Base-by-base conservation (phyloP, 805 yeast genomes). In the Priceomyces medius region DNA sequence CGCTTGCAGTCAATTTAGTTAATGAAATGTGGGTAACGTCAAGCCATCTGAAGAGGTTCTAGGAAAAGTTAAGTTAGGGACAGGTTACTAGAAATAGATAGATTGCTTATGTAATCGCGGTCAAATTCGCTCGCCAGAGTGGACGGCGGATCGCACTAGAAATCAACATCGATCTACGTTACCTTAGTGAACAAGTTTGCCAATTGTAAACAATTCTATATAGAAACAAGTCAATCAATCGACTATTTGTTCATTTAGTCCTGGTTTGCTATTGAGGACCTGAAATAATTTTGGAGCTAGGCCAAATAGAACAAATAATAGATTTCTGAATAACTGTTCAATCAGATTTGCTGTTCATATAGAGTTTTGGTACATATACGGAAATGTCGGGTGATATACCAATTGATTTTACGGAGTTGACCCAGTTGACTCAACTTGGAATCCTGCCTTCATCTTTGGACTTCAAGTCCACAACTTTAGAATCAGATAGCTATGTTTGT, bases 341-440 rank as follows among this genome's bases (percentile, higher is more conserved):
- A 35, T n/a, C 20, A 19, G 38, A 21, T 35, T 35, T 35, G 38
- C 38, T 35, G 38, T 35, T 35, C 37, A 35, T 10, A 35, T 35
- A 35, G 38, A 35, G 21, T 21, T 20, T 35, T 23, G 38, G 14
- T 35, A 20, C 7, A 35, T n/a, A 17, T 35, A 35, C 10, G 20
- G 18, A 51, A 39, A 55, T 55, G 61, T 48, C 58, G 29, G 48
- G 48, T 41, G 96, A 88, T 62, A 84, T 95, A 54, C 99, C 99
- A 52, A 91, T 91, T 70, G 96, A 91, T 71, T 89, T 91, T 71
- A 90, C 95, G 56, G 98, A 91, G 74, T 83, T 89, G 71, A 80
- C 89, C 56, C 95, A 86, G 74, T 81, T 93, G 68, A 79, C 95
- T 46, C 71, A 83, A 47, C 71, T 89, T 66, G 96, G 97, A 46